Base-by-base conservation (phyloP, 2,329 filamentous ascomycete species). In the Hypoxylon sp. region DNA sequence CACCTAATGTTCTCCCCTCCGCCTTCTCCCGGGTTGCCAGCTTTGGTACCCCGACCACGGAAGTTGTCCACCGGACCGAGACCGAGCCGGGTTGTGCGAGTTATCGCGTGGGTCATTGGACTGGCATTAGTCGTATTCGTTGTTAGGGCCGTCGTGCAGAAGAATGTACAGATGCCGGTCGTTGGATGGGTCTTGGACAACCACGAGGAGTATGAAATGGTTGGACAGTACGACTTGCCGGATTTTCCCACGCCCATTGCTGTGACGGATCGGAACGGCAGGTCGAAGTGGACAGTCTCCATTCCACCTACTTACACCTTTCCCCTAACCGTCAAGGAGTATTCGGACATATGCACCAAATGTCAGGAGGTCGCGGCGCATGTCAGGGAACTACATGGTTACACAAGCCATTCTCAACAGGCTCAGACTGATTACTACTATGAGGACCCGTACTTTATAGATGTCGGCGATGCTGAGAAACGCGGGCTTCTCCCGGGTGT, bases 231-330 rank as follows among this genome's bases (percentile, higher is more conserved):
- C 67, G 82, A 83, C 45, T 78, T 93, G n/a, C 92, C 92, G 0
- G 85, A 90, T 28, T 89, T 92, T 68, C 90, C 93, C 0, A 91
- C 90, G 0, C 91, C 92, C 0, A 84, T 96, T 19, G 85, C 93
- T 5, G 83, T 94, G 49, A 87, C 85, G 13, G 91, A 94, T 79
- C 80, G 82, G 25, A 82, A 84, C 48, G 91, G 91, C 2, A 86
- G 84, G 56, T 83, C 89, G 10, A 90, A 87, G 76, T 97, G 93
- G 93, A 96, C 93, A 0, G 87, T 97, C 10, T 93, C 89, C 1
- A 94, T 97, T 38, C 93, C 93, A 0, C 82, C 85, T 5, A 85
- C 84, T 63, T 82, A 85, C 49, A 82, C 84, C 2, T 95, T 95
- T 66, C 93, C 93, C 1, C 79, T 96, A 2, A 79, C 84, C 0